Conservation (phyloP, 2,329 filamentous ascomycete species). For the Scedosporium dehoogii region DNA sequence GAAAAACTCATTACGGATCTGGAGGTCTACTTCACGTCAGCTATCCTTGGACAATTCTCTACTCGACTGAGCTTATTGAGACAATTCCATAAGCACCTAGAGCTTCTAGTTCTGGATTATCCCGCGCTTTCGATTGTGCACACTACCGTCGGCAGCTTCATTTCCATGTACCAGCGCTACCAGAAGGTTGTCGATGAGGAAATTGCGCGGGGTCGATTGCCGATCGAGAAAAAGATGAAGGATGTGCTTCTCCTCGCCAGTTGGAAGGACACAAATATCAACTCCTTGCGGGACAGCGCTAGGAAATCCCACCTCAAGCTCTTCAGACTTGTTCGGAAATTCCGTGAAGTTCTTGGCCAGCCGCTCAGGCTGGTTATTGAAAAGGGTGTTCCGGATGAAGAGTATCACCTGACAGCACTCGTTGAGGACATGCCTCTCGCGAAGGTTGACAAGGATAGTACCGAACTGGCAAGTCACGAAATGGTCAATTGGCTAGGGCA, state of each 20-base stretch:
- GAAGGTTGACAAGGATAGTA: neutral
- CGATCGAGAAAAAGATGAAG: conserved; percentile 85
- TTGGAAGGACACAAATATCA: conserved; percentile 97
- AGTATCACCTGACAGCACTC: conserved; percentile 4
- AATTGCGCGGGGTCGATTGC: conserved; percentile 56
- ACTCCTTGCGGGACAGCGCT: conserved; percentile 78
- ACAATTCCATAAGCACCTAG: conserved; percentile 55
- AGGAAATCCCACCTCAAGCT: conserved; percentile 84
- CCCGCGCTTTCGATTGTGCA: conserved; percentile 47
- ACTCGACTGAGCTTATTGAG: conserved; percentile 62
- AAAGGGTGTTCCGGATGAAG: conserved; percentile 47
- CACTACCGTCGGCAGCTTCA: conserved; percentile 63
- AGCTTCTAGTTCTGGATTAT: conserved; percentile 49
- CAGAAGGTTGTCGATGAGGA: conserved; percentile 53
- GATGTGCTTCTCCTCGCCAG: conserved; percentile 88
- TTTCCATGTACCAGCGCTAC: conserved; percentile 65
- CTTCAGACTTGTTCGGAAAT: conserved; percentile 85
- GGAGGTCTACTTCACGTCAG: conserved; percentile 67
- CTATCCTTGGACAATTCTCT: conserved; percentile 72
- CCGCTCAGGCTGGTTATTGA: conserved; percentile 58
- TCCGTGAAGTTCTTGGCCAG: conserved; percentile 67
- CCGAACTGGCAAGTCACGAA: neutral
- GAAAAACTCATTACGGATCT: conserved; percentile 64
- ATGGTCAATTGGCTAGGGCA: conserved; percentile 26
- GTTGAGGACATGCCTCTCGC: conserved; percentile 11